Percentiles rank a stretch among this genome's conserved stretches.
Evolutionary conservation across 2,329 filamentous ascomycete genomes (phyloP).

Genomic region (Arthrobotrys pseudoclavata): DNA sequence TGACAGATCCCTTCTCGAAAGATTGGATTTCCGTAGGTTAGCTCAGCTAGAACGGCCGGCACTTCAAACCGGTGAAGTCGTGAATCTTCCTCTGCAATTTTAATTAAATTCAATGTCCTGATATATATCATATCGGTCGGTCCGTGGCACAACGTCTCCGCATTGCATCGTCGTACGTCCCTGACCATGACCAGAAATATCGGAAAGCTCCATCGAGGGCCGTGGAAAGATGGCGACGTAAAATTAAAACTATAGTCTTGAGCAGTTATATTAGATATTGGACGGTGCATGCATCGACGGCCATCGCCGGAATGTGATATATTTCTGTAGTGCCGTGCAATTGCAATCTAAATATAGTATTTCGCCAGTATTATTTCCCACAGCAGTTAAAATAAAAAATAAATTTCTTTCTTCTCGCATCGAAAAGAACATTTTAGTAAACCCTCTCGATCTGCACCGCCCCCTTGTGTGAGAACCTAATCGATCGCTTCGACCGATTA

Average conservation of each 20-base stretch:
- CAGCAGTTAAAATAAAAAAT: neutral
- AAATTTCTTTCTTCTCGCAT: constrained; percentile 7
- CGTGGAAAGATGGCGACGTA: neutral
- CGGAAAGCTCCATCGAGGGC: constrained; percentile 1
- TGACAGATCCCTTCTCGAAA: neutral
- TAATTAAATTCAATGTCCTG: neutral
- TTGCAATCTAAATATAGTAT: constrained; percentile 12
- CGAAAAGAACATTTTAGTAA: neutral
- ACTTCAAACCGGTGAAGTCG: constrained; percentile 2
- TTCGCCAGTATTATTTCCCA: neutral
- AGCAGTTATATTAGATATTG: neutral
- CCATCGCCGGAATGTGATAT: neutral
- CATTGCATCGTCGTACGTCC: neutral
- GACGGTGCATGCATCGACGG: neutral
- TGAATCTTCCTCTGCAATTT: constrained; percentile 6
- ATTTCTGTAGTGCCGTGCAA: neutral
- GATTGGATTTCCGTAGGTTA: neutral
- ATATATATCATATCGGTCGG: neutral
- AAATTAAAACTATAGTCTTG: neutral
- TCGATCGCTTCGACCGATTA: constrained; percentile 16
- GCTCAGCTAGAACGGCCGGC: neutral
- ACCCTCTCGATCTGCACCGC: constrained; percentile 34
- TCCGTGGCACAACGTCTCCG: neutral
- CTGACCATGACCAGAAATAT: neutral
- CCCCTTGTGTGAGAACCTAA: constrained; percentile 30